Conservation (phyloP, 768 basidiomycete genomes). For the Boletus coccyginus region DNA sequence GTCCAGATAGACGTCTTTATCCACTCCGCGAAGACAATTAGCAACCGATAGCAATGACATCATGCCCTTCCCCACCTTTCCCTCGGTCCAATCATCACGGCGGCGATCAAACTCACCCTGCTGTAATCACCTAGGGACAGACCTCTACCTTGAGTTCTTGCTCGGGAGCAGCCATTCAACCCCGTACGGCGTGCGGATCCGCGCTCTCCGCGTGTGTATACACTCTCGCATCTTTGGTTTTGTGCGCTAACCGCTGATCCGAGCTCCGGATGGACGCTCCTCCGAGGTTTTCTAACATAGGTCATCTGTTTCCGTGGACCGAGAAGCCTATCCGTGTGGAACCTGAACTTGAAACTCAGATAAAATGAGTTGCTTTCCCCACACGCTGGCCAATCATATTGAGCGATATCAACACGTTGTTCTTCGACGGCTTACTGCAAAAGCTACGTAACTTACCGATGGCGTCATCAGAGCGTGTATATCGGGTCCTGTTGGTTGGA, state of each 20-base stretch:
- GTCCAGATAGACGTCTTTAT: not conserved
- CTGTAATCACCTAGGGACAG: constrained; percentile 6
- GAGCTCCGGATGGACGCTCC: not conserved
- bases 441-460: not conserved
- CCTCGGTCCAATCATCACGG: not conserved
- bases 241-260: not conserved
- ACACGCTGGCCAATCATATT: not conserved
- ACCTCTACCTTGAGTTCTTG: not conserved
- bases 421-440: not conserved
- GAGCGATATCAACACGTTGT: not conserved
- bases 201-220: not conserved
- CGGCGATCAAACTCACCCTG: constrained; percentile 2
- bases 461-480: not conserved
- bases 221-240: not conserved
- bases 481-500: not conserved
- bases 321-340: not conserved
- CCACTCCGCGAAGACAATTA: constrained; percentile 3
- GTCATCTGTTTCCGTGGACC: not conserved
- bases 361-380: not conserved
- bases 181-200: not conserved
- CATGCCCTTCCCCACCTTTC: not conserved
- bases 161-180: not conserved
- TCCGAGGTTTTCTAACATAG: not conserved
- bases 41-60: constrained; percentile 6
- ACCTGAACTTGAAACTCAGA: not conserved